A percentile compares a stretch with the other conserved stretches of the same genome.
Evolutionary conservation across 2,329 filamentous ascomycete species (phyloP).

Genomic region (Trichoderma guizhouense): DNA sequence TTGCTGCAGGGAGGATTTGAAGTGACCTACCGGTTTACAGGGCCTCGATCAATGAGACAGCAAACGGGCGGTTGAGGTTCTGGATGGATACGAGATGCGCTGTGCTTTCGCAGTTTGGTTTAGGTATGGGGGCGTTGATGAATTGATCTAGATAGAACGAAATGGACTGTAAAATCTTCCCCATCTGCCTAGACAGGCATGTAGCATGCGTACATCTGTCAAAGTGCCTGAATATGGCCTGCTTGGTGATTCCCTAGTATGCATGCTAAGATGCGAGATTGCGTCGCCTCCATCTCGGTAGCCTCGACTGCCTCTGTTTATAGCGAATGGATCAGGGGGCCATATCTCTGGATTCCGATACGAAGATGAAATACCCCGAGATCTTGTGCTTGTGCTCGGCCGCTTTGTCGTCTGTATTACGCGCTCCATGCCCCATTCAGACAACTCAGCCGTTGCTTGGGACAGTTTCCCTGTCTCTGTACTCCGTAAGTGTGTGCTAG

Average conservation of each 20-base stretch:
- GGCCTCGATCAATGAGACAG: neutral
- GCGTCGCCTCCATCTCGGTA: neutral
- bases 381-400: neutral
- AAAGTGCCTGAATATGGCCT: neutral
- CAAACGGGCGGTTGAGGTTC: neutral
- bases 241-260: neutral
- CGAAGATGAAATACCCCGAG: neutral
- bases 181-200: neutral
- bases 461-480: neutral
- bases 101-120: neutral
- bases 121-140: neutral
- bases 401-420: neutral
- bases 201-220: neutral
- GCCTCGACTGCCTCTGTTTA: neutral
- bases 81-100: neutral
- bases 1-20: neutral
- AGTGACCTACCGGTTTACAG: neutral
- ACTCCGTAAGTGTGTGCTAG: neutral
- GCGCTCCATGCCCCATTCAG: neutral
- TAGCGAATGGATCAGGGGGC: neutral
- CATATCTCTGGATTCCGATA: neutral
- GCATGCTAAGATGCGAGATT: neutral
- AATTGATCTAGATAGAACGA: neutral
- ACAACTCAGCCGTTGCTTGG: neutral
- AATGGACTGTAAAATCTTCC: neutral